These are phyloP conservation scores for Thuidium tamariscinum DNA, from an alignment of 225 moss, liverwort and hornwort species.

Conservation along the genomic window DNA sequence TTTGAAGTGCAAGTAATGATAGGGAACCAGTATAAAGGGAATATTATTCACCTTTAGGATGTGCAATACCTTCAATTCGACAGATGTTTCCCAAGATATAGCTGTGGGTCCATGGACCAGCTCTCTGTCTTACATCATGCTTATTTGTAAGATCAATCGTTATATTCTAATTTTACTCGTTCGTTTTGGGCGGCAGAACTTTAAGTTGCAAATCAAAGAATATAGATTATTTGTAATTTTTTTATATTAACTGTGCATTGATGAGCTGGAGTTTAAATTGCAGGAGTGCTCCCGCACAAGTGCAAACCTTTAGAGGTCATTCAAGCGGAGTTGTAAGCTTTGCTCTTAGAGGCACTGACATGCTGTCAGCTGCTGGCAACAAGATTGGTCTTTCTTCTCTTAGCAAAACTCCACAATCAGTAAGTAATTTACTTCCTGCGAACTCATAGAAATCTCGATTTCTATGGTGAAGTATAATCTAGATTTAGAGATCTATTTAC, in stretches of 20 bases:
- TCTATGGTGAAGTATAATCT: background rate
- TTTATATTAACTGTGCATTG: background rate
- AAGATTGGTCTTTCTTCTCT: conserved; percentile 73
- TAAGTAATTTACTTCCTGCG: background rate
- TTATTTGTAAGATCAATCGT: background rate
- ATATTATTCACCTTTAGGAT: background rate
- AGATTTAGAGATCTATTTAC: background rate
- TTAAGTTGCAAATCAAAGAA: background rate
- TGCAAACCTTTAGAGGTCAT: conserved; percentile 73
- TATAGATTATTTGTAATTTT: background rate
- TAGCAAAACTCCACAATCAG: conserved; percentile 24
- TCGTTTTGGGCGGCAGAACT: background rate
- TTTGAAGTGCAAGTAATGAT: background rate
- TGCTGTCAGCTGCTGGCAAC: conserved; percentile 62
- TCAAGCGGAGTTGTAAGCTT: conserved; percentile 56
- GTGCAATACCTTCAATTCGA: background rate
- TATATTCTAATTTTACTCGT: background rate
- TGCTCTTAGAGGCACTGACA: conserved; percentile 50
- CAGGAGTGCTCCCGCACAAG: conserved; percentile 46
- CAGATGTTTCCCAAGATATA: background rate
- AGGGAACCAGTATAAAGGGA: background rate
- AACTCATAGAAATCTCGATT: background rate
- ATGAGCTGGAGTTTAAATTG: background rate
- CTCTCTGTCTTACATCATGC: background rate
- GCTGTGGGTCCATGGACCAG: background rate